phyloP scores from a whole-genome alignment of 352 stramenopile genomes.

The Pelagophyceae sp. region DNA sequence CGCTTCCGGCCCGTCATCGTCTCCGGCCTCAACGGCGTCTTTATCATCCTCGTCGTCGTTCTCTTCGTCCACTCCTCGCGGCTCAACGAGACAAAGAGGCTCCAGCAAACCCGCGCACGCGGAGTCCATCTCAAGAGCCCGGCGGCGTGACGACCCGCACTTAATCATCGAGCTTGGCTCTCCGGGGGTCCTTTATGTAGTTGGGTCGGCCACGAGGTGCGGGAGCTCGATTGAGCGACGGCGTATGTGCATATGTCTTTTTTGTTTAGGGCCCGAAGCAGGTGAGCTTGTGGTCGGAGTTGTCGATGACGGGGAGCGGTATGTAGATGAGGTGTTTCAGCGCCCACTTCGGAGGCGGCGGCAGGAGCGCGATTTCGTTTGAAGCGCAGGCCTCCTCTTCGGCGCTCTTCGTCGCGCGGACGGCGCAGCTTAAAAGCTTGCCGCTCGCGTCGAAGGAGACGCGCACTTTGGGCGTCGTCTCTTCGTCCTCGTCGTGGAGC shows the following conservation, averaged over 20 bases:
- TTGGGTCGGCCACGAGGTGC: no score
- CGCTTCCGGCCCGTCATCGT: not conserved
- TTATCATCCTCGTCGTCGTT: not conserved
- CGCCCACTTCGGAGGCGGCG: not conserved
- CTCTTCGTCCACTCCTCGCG: slow-evolving; percentile 3
- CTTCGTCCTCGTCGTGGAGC: no score
- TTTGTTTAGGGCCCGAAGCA: slow-evolving; percentile 8
- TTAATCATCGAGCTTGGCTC: no score
- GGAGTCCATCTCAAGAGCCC: no score
- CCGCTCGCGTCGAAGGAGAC: not conserved
- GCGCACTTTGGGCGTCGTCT: not conserved
- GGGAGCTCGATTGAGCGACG: no score
- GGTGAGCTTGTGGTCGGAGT: not conserved
- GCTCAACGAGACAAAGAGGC: not conserved
- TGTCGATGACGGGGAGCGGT: not conserved
- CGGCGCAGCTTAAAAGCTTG: not conserved
- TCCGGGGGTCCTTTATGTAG: no score
- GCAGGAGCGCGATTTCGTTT: not conserved
- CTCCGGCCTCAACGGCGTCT: not conserved
- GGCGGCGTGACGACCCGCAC: no score
- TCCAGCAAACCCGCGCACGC: no score
- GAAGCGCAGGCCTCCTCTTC: not conserved
- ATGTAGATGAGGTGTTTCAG: not conserved
- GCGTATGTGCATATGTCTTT: no score
- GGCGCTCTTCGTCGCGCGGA: no score